Evolutionary conservation across 345 rosid genomes (phyloP), one percentile per base, ranked within the genome.

Genomic region (Sonneratia caseolaris): DNA sequence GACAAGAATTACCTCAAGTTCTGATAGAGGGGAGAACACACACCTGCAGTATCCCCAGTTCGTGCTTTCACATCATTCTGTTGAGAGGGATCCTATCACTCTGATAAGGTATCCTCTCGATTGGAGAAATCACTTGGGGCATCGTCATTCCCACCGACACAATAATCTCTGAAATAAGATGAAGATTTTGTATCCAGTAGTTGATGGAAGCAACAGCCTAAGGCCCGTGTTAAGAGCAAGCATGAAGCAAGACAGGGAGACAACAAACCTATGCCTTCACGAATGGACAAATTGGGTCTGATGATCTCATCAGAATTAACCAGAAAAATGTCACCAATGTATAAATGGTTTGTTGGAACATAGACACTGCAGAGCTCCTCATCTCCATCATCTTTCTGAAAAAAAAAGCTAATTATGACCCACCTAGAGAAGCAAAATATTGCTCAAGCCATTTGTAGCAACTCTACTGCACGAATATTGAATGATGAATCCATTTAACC

Each of bases 121-220:
- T 67, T 27, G 83, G 86, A 76, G 96, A 82, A 70, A 92, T 79
- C 66, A 88, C 80, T 75, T 88, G 90, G 0, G 97, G 97, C 96
- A 92, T 89, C 22, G 97, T 85, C 97, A 92, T 92, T 19, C 97
- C 97, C 0, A 88, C 86, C 24, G 97, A 89, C 22, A 92, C 92
- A 71, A 89, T 88, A 47, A 92, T 92, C 80, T 92, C 96, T 92
- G 92, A 74, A 77, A 32, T 75, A 72, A 32, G 32, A 51, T 56
- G 67, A 35, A 68, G 37, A 32, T 14, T 24, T 62, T 8, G 64
- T 12, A 22, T 22, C 32, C 11, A 5, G 3, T 6, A 1, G 12
- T 7, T n/a, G 32, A 7, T 10, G 12, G 35, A 57, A 57, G 40
- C 55, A 15, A 42, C 69, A 35, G 37, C 19, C 14, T 68, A 36